Conservation (phyloP, 1,139 yeast genomes). For the Protomyces inundatus region DNA sequence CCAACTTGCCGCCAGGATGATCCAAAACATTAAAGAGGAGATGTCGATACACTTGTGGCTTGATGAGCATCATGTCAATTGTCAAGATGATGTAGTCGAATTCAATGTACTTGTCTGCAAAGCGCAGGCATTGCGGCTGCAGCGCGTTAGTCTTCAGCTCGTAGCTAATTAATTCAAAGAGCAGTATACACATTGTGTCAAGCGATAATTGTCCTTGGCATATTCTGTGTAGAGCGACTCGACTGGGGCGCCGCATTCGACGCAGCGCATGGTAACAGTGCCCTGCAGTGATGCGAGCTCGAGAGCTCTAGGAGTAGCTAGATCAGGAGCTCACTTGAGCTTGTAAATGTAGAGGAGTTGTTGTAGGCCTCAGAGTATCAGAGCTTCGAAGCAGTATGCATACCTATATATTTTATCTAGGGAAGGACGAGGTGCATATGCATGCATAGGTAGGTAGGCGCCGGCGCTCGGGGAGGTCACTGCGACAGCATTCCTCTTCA, state of each 20-base stretch:
- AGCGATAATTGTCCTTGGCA: constrained; percentile 70
- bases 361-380: too few species aligned
- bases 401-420: too few species aligned
- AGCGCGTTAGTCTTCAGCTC: not conserved
- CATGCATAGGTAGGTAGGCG: too few species aligned
- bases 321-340: too few species aligned
- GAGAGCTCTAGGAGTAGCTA: too few species aligned
- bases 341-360: too few species aligned
- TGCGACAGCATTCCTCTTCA: too few species aligned
- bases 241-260: constrained; percentile 71
- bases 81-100: constrained; percentile 77
- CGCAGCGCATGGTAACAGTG: constrained; percentile 62
- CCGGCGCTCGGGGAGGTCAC: too few species aligned
- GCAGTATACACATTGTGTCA: constrained; percentile 57
- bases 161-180: not conserved
- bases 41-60: constrained; percentile 88
- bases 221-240: constrained; percentile 63
- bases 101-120: constrained; percentile 89
- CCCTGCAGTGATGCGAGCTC: too few species aligned
- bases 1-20: constrained; percentile 21
- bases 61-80: constrained; percentile 72
- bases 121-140: constrained; percentile 53
- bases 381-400: too few species aligned
- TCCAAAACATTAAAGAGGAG: constrained; percentile 69
- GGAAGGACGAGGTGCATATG: too few species aligned